phyloP scores from a whole-genome alignment of 2,329 filamentous ascomycete genomes.

The Teratosphaeria nubilosa region DNA sequence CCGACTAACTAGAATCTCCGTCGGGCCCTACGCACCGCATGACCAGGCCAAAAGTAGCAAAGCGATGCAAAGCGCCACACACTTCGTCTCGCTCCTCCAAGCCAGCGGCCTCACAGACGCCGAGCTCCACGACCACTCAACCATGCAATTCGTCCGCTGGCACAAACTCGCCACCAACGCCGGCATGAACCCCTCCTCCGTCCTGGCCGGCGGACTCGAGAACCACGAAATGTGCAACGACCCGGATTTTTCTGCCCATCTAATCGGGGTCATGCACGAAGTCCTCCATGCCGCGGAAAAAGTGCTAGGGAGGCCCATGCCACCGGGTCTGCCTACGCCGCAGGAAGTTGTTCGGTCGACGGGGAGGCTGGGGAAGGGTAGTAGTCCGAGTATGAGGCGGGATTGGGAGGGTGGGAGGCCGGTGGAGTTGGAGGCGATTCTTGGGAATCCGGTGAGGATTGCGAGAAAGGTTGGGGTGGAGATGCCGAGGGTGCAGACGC shows the following conservation, averaged over 20 bases:
- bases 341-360: slow-evolving; percentile 15
- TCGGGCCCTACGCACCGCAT: slow-evolving; percentile 40
- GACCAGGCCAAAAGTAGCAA: slow-evolving; percentile 1
- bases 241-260: slow-evolving; percentile 21
- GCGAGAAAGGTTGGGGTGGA: slow-evolving; percentile 31
- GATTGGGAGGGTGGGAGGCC: slow-evolving; percentile 33
- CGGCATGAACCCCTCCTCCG: slow-evolving; percentile 52
- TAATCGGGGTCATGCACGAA: slow-evolving; percentile 37
- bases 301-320: slow-evolving; percentile 25
- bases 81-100: slow-evolving; percentile 38
- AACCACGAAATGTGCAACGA: slow-evolving; percentile 39
- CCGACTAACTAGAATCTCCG: slow-evolving; percentile 38
- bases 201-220: slow-evolving; percentile 45
- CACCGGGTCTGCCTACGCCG: not conserved
- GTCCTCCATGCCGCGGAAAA: slow-evolving; percentile 28
- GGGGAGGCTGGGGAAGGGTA: slow-evolving; percentile 29
- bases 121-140: slow-evolving; percentile 51
- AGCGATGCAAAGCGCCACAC: not conserved
- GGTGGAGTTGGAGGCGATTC: slow-evolving; percentile 43
- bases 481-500: slow-evolving; percentile 33
- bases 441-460: slow-evolving; percentile 37
- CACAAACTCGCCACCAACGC: slow-evolving; percentile 52
- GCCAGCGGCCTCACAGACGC: slow-evolving; percentile 57
- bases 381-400: slow-evolving; percentile 42
- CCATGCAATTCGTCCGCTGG: slow-evolving; percentile 51